Evolutionary conservation across 179 eudicot genomes (phyloP).

Genomic region (Beta corolliflora): DNA sequence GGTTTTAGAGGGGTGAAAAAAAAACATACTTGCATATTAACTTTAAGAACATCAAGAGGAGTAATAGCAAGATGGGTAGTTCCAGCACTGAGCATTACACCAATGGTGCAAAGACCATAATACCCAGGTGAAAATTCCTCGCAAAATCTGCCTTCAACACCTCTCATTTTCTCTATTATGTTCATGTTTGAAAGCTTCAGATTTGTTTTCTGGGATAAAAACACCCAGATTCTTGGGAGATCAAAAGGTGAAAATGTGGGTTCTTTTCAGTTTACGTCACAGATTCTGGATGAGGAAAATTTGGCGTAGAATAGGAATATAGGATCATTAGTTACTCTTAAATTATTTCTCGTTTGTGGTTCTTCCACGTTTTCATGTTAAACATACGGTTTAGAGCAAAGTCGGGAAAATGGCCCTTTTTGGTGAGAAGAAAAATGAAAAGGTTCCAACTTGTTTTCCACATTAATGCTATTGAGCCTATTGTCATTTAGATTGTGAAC

Average conservation of each 20-base stretch:
- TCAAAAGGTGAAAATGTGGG: conserved; percentile 14
- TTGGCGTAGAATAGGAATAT: conserved; percentile 5
- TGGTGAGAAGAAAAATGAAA: not conserved
- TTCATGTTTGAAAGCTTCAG: conserved; percentile 20
- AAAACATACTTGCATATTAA: conserved; percentile 71
- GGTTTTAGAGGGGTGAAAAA: conserved; percentile 34
- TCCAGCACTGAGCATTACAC: conserved; percentile 80
- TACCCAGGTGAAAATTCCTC: conserved; percentile 56
- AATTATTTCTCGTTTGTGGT: not conserved
- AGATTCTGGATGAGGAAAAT: not conserved
- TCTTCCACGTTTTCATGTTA: conserved; percentile 14
- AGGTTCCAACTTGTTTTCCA: not conserved
- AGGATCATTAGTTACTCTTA: not conserved
- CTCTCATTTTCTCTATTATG: conserved; percentile 35
- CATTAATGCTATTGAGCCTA: too few species aligned
- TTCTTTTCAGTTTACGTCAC: conserved; percentile 12
- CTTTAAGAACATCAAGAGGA: conserved; percentile 86
- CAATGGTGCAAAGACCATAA: conserved; percentile 63
- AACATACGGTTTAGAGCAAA: conserved; percentile 4
- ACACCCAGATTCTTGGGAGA: conserved; percentile 29
- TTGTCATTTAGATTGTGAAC: too few species aligned
- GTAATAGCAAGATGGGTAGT: conserved; percentile 76
- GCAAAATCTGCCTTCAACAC: conserved; percentile 36
- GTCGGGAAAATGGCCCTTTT: not conserved
- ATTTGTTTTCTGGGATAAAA: not conserved